Evolutionary conservation across 129 eudicot genomes (phyloP).

Genomic region (sunflower (Helianthus annuus)): DNA sequence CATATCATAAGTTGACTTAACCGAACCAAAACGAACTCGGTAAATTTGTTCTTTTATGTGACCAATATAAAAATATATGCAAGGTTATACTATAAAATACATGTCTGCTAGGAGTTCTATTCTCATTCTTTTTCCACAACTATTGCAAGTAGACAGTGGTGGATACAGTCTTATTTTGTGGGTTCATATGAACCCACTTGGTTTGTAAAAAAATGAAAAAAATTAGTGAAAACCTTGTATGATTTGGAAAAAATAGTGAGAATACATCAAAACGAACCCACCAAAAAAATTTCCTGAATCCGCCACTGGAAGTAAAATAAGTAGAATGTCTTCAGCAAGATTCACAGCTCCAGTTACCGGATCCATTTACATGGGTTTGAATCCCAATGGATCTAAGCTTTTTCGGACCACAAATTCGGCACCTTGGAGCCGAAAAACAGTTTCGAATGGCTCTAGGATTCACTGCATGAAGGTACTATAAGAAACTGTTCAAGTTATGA

Average conservation of each 20-base stretch:
- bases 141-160: too few relatives aligned
- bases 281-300: too few relatives aligned
- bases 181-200: too few relatives aligned
- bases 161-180: too few relatives aligned
- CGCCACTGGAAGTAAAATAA: too few relatives aligned
- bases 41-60: conserved; percentile 35
- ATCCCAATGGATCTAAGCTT: conserved; percentile 35
- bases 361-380: conserved; percentile 38
- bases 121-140: conserved; percentile 9
- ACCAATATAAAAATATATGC: conserved; percentile 12
- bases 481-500: background rate
- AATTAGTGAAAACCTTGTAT: too few relatives aligned
- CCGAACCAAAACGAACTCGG: too few relatives aligned
- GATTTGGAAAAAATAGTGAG: too few relatives aligned
- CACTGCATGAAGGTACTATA: conserved; percentile 58
- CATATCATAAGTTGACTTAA: too few relatives aligned
- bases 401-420: conserved; percentile 37
- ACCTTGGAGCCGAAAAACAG: conserved; percentile 49
- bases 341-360: conserved; percentile 38
- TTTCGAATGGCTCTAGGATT: conserved; percentile 54
- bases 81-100: conserved; percentile 15
- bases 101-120: background rate
- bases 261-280: too few relatives aligned
- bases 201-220: too few relatives aligned
- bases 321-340: conserved; percentile 47